Evolutionary conservation across 2,329 filamentous ascomycete genomes (phyloP), one percentile per base, ranked within the genome.

Genomic region (Neonectria punicea): DNA sequence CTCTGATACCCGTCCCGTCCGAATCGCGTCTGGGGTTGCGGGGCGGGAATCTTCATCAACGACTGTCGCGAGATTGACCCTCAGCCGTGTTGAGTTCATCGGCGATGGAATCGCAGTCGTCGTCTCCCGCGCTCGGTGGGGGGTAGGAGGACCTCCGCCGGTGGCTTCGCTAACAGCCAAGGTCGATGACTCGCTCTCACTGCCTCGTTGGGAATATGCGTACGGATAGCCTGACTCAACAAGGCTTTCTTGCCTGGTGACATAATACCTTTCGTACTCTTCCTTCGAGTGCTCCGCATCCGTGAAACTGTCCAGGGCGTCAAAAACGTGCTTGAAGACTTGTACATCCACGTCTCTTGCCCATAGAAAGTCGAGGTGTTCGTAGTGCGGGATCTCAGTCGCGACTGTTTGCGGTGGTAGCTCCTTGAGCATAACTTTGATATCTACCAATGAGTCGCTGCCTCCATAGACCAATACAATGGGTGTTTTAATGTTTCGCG

Each of bases 291-390:
- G 87, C 53, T 85, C 83, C 0, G 87, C 83, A 46, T 84, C 83
- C 2, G 85, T 87, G 75, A 91, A 93, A 71, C 86, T 90, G 65
- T 97, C 89, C 10, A 99, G 83, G 0, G 96, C 94, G 72, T 97
- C 91, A 68, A 97, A 94, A 2, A 99, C 93, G 76, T 97, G 93
- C 16, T 90, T 92, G 75, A 98, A 98, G 3, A 98, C 95, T 57
- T 94, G 88, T 1, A 85, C 83, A 70, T 97, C 87, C 7, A 97
- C 92, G 73, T 98, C 94, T 41, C 89, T 85, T 0, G 93, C 96
- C 96, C 96, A 99, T 1, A 99, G 84, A 74, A 99, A 97, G 78
- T 99, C 96, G 25, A 99, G 87, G 79, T 99, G 96, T 79, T 99
- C 96, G 78, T 97, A 99, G 76, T 97, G 93, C 0, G 92, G 89